phyloP scores from a whole-genome alignment of 495 filamentous ascomycete genomes.

The Trichocladium antarcticum region DNA sequence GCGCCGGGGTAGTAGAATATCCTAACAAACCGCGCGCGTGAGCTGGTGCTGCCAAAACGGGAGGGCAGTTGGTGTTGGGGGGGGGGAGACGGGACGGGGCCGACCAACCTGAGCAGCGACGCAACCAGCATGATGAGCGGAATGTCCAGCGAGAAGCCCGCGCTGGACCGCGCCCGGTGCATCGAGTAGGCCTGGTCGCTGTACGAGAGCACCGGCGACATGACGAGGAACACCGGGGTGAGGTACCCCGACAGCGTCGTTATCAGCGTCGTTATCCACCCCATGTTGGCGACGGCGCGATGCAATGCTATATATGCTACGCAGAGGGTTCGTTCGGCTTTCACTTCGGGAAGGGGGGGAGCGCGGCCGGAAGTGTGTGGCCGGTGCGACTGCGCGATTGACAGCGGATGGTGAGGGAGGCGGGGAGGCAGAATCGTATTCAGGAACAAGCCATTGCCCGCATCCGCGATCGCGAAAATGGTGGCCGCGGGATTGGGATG shows the following conservation, averaged over 20 bases:
- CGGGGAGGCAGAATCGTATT: no score
- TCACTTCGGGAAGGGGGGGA: background rate
- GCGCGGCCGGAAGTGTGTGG: background rate
- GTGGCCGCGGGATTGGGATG: background rate
- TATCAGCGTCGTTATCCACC: conserved; percentile 33
- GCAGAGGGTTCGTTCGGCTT: background rate
- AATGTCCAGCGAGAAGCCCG: conserved; percentile 80
- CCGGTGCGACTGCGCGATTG: no score
- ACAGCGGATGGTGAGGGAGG: background rate
- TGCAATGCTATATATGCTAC: no score
- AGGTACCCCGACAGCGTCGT: conserved; percentile 37
- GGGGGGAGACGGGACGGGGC: background rate
- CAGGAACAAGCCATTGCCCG: no score
- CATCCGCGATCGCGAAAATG: background rate
- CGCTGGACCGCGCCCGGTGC: conserved; percentile 65
- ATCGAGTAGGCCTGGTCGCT: conserved; percentile 88
- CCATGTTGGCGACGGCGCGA: conserved; percentile 31
- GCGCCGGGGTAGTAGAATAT: conserved; percentile 93
- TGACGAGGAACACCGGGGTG: conserved; percentile 54
- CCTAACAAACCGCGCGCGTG: conserved; percentile 31
- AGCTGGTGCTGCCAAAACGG: conserved; percentile 3
- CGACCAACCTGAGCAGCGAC: conserved; percentile 73
- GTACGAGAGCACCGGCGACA: conserved; percentile 79
- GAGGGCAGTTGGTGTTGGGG: background rate
- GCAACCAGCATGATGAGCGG: conserved; percentile 96